These are phyloP conservation scores for Pascua sp. DNA, from an alignment of 1,284 basidiomycete genomes.

Conservation along the genomic window DNA sequence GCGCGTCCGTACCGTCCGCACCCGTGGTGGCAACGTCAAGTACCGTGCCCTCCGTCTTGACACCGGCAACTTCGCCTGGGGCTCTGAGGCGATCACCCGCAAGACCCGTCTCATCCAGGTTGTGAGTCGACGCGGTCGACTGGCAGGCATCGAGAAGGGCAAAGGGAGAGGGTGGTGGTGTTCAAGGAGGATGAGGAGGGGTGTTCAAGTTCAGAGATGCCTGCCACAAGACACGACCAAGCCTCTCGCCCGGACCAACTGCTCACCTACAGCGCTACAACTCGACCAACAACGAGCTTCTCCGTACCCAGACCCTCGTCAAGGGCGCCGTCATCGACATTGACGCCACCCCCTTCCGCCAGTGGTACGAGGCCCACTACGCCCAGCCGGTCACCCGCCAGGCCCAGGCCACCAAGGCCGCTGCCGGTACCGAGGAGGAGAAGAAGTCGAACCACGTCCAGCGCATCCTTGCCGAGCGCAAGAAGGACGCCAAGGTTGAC, in stretches of 20 bases:
- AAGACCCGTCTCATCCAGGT: constrained; percentile 94
- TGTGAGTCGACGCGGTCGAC: constrained; percentile 58
- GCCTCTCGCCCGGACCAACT: not conserved
- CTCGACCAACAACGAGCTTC: constrained; percentile 96
- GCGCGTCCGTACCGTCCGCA: constrained; percentile 87
- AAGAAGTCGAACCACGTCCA: constrained; percentile 86
- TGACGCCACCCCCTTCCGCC: constrained; percentile 94
- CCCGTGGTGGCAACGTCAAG: constrained; percentile 89
- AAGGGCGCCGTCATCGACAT: constrained; percentile 91
- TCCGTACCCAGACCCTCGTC: constrained; percentile 96
- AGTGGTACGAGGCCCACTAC: constrained; percentile 97
- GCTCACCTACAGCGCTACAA: constrained; percentile 73
- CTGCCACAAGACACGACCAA: too few species aligned
- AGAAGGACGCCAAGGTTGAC: constrained; percentile 91
- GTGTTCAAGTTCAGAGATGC: not conserved
- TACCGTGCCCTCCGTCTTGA: constrained; percentile 91
- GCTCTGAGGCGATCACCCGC: constrained; percentile 80
- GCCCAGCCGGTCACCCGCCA: constrained; percentile 83
- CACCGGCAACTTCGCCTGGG: constrained; percentile 95
- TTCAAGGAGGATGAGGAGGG: not conserved
- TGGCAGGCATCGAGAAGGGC: not conserved
- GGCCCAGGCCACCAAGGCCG: constrained; percentile 57
- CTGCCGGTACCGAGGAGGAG: constrained; percentile 56
- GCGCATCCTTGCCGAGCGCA: constrained; percentile 78
- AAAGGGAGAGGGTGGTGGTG: not conserved